Evolutionary conservation across 148 eudicot genomes (phyloP).

Genomic region (Persicaria tinctoria): DNA sequence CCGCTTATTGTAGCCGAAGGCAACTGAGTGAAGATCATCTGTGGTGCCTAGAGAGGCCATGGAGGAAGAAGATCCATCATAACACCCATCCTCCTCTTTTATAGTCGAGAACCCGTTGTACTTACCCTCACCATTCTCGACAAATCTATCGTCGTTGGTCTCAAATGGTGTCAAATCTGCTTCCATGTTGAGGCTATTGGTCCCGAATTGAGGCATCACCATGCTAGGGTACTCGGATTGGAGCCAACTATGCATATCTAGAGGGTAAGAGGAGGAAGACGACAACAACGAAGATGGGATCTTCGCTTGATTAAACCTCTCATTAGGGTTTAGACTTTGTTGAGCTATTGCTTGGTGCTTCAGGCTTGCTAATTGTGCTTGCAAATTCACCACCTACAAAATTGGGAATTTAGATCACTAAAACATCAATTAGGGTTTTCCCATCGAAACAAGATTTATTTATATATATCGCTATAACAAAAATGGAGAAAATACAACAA

Average conservation of each 20-base stretch:
- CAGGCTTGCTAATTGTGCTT: slow-evolving; percentile 56
- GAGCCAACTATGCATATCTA: slow-evolving; percentile 59
- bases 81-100: slow-evolving; percentile 44
- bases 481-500: not conserved
- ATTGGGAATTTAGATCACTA: not conserved
- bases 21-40: slow-evolving; percentile 64
- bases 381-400: slow-evolving; percentile 63
- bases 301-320: not conserved
- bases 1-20: slow-evolving; percentile 37
- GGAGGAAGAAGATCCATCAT: slow-evolving; percentile 43
- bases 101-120: slow-evolving; percentile 10
- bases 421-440: not conserved
- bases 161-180: slow-evolving; percentile 29
- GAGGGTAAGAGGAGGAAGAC: slow-evolving; percentile 25
- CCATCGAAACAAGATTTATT: too few species aligned
- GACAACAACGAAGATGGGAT: slow-evolving; percentile 5
- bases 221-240: slow-evolving; percentile 50
- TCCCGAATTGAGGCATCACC: slow-evolving; percentile 40
- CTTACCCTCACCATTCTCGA: not conserved
- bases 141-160: slow-evolving; percentile 20
- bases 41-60: slow-evolving; percentile 39
- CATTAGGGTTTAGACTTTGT: slow-evolving; percentile 27
- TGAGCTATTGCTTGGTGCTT: slow-evolving; percentile 45
- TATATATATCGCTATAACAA: too few species aligned
- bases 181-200: slow-evolving; percentile 17